Conservation (phyloP, 2,329 filamentous ascomycete species). For the Colletotrichum coccodes region DNA sequence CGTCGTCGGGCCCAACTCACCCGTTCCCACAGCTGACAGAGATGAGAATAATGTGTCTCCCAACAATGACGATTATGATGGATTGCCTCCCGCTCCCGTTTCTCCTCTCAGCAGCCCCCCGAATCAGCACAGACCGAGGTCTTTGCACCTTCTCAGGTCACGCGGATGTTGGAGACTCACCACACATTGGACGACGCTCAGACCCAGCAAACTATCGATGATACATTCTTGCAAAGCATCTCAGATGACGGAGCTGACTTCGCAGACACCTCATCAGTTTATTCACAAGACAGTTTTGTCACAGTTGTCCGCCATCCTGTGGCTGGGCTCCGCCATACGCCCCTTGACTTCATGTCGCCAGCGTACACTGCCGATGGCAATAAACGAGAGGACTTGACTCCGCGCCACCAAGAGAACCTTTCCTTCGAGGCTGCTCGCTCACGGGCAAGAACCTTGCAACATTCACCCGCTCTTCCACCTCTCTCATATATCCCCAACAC, state of each 20-base stretch:
- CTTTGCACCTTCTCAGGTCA: slow-evolving; percentile 4
- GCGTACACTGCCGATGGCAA: neutral
- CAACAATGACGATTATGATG: neutral
- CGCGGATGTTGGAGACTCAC: neutral
- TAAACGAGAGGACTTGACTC: slow-evolving; percentile 1
- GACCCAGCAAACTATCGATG: slow-evolving; percentile 2
- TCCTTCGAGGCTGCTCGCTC: neutral
- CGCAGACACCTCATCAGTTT: slow-evolving; percentile 36
- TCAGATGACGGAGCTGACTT: slow-evolving; percentile 14
- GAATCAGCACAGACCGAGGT: slow-evolving; percentile 14
- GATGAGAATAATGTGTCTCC: slow-evolving; percentile 5
- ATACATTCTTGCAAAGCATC: slow-evolving; percentile 13
- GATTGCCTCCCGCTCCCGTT: neutral
- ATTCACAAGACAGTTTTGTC: slow-evolving; percentile 35
- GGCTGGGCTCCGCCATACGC: neutral
- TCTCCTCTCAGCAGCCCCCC: slow-evolving; percentile 19
- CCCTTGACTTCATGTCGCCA: slow-evolving; percentile 16
- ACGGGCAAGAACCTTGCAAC: neutral
- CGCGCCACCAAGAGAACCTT: slow-evolving; percentile 4
- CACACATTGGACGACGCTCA: slow-evolving; percentile 26
- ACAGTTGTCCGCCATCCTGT: slow-evolving; percentile 30
- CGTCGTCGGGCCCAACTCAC: neutral
- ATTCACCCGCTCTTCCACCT: neutral
- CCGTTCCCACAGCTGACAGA: neutral
- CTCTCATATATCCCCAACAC: slow-evolving; percentile 9